Conservation (phyloP, 208 protist species). For the Trypanosomatidae sp. region DNA sequence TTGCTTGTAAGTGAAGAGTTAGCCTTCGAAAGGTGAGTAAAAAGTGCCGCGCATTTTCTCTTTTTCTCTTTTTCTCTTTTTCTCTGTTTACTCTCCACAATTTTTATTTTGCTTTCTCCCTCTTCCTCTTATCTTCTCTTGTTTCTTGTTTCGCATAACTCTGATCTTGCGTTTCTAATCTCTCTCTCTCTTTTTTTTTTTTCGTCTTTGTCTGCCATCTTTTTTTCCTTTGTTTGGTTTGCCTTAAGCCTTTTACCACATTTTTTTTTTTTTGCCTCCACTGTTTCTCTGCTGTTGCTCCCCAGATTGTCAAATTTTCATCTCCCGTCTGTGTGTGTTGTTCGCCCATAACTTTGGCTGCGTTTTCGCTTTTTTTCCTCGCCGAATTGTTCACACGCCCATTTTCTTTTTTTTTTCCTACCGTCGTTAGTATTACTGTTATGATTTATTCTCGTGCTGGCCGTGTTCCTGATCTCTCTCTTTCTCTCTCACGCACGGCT, state of each 20-base stretch:
- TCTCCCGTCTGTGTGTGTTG: neutral
- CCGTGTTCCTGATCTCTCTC: neutral
- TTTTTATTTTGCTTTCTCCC: neutral
- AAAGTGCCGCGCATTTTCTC: too few relatives aligned
- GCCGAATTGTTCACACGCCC: neutral
- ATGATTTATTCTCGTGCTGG: constrained; percentile 1
- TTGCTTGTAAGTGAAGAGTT: neutral
- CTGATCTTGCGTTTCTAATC: neutral
- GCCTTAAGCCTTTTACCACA: neutral
- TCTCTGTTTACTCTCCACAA: neutral
- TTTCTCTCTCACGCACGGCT: neutral
- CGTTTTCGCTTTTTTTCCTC: neutral
- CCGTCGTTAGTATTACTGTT: constrained; percentile 8
- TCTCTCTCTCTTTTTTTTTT: neutral
- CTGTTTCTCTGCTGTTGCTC: neutral
- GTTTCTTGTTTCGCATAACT: neutral
- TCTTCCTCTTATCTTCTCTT: neutral
- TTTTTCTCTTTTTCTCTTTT: neutral
- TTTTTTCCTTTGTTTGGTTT: neutral
- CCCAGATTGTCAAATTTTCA: neutral
- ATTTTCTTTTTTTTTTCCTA: neutral
- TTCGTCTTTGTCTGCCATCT: neutral
- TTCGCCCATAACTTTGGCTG: neutral
- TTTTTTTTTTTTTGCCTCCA: neutral
- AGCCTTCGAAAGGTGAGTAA: neutral